Base-by-base conservation (phyloP, 2,329 filamentous ascomycete species). In the Epichloe baconii region DNA sequence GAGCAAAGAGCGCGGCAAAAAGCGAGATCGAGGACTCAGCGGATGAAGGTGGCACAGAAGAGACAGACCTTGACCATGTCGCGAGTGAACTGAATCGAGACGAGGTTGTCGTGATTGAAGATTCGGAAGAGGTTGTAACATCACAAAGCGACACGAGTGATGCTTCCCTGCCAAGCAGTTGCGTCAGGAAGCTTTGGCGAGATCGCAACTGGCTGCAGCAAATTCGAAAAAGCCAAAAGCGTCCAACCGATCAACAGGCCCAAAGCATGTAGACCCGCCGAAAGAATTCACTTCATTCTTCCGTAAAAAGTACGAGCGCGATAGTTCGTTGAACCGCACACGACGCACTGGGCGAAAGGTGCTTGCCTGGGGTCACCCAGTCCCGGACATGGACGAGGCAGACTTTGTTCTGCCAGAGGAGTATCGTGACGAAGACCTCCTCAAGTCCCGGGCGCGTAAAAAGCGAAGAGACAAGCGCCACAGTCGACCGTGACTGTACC, bases 261-360 rank as follows among this genome's bases (percentile, higher is more conserved):
- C 63, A 10, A 63, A 64, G 36, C 62, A 70, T 37, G 67, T 68
- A 17, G 61, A 67, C 31, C 69, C 71, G 11, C 66, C 66, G 2
- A 78, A 75, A 52, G 84, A 86, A 38, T 89, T 96, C 62, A 85
- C 74, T n/a, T 95, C 88, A 0, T 96, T 96, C 70, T 97, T 89
- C 64, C 67, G 76, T 17, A 89, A 93, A 93, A 81, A 78, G 23
- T 83, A 94, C 61, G 77, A 91, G 54, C 83, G 91, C 26, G 86
- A 89, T 21, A 80, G 82, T 6, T 88, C 90, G 10, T 68, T 95
- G n/a, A 84, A 80, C 54, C 82, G 80, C 57, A 75, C 80, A 47
- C 77, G 88, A 36, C 80, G 86, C 49, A 79, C 82, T 47, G 80
- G 81, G 43, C 77, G 88, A 47, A 86, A 78, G 48, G 75, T 83